Conservation (phyloP, 1,139 yeast genomes). For the Suhomyces bribrorum region DNA sequence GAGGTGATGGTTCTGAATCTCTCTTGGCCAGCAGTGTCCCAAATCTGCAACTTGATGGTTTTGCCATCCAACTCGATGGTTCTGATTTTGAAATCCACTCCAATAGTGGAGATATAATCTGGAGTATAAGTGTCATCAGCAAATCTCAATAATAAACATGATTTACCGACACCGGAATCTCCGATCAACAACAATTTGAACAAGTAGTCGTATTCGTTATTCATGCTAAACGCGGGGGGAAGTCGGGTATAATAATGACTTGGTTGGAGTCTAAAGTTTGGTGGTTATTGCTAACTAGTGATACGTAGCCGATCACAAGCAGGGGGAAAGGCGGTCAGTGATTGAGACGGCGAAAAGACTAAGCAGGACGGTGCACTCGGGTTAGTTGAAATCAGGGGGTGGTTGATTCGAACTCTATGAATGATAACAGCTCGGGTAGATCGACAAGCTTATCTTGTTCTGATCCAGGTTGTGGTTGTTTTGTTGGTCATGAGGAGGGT, state of each 20-base stretch:
- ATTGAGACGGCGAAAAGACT: no score
- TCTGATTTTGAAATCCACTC: constrained; percentile 97
- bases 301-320: background rate
- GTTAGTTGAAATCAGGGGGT: background rate
- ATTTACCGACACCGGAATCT: constrained; percentile 98
- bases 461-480: constrained; percentile 10
- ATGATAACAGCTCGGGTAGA: background rate
- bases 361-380: background rate
- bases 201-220: constrained; percentile 93
- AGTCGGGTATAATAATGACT: background rate
- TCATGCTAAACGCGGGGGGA: constrained; percentile 40
- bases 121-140: constrained; percentile 98
- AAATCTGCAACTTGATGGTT: constrained; percentile 94
- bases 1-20: constrained; percentile 97
- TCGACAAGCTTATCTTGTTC: constrained; percentile 4
- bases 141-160: constrained; percentile 89
- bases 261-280: background rate
- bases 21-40: constrained; percentile 99
- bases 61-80: constrained; percentile 96
- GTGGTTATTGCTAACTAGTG: background rate
- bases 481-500: constrained; percentile 13
- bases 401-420: background rate
- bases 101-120: constrained; percentile 95
- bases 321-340: no score
- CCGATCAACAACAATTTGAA: constrained; percentile 93